Evolutionary conservation across 768 basidiomycete species (phyloP), one percentile per base, ranked within the genome.

Genomic region (Mycena metata): DNA sequence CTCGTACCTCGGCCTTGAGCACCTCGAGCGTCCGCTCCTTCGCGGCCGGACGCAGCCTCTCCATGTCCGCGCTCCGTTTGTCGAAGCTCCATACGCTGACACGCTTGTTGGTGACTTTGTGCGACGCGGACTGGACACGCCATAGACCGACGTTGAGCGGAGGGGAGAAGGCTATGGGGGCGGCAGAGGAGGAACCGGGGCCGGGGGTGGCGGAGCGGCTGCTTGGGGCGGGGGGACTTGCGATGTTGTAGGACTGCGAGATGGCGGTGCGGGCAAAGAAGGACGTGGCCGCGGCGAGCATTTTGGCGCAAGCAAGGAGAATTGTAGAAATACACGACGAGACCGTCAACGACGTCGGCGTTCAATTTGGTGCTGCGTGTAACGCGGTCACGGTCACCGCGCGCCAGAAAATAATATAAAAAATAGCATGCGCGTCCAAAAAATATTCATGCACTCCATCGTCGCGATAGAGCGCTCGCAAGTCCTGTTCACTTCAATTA

Each of bases 81-180:
- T 99, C 96, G 71, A 93, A 92, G 30, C 87, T 86, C 97, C 97
- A 99, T 19, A 99, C 90, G 19, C 91, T 93, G 7, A 98, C 96
- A 64, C 90, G 91, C 79, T 98, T 98, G 70, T 86, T 87, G 3
- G 94, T 98, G 59, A 92, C 89, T 82, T 95, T 97, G 80, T 98
- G 96, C 21, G 86, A 87, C 2, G 93, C 98, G 2, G 89, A 85
- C 69, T 96, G 90, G 0, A 99, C 92, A 74, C 86, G 91, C 98
- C 98, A 99, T 60, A 95, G 80, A 2, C 97, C 97, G 11, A 96
- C 88, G 70, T 81, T 83, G 67, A 93, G 89, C 16, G 91, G 76
- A 8, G 88, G 86, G 21, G 86, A 81, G 51, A 79, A 76, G 11
- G 85, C 74, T 6, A 82, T 61, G 41, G 88, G 84, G 15, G 85